Percentiles rank a stretch among this genome's conserved stretches.
These are phyloP conservation scores for Verticillium albo-atrum DNA, from an alignment of 2,329 filamentous ascomycete species.

Conservation along the genomic window DNA sequence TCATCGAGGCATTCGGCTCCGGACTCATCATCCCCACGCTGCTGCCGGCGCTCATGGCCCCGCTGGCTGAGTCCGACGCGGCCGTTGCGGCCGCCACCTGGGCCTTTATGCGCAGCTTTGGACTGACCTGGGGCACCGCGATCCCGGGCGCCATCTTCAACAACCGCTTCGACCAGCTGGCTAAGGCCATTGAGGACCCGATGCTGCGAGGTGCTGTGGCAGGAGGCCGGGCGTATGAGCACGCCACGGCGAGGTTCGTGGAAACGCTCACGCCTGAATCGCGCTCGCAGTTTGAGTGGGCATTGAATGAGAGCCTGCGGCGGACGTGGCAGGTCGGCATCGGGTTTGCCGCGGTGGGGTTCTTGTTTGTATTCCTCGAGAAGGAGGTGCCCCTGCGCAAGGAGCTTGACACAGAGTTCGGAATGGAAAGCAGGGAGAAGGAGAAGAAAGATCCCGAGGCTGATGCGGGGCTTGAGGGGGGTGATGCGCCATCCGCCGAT, in stretches of 20 bases:
- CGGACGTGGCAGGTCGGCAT: conserved; percentile 21
- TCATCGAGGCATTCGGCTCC: conserved; percentile 32
- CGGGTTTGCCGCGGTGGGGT: conserved; percentile 18
- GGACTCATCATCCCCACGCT: conserved; percentile 36
- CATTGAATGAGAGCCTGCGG: conserved; percentile 10
- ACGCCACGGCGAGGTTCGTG: conserved; percentile 17
- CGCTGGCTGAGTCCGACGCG: conserved; percentile 28
- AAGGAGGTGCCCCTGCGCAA: conserved; percentile 17
- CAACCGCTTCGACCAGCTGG: conserved; percentile 12
- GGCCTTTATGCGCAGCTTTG: conserved; percentile 42
- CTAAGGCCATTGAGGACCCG: conserved; percentile 7
- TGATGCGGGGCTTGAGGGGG: no score
- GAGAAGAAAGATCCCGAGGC: background rate
- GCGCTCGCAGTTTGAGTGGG: conserved; percentile 14
- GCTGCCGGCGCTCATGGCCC: conserved; percentile 38
- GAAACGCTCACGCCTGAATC: conserved; percentile 6
- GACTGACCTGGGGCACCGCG: conserved; percentile 40
- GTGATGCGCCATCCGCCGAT: no score
- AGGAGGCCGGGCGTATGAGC: conserved; percentile 19
- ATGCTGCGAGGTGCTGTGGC: conserved; percentile 5
- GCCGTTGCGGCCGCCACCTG: conserved; percentile 34
- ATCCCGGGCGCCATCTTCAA: conserved; percentile 36
- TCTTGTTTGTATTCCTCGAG: conserved; percentile 14
- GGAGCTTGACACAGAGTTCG: conserved; percentile 23
- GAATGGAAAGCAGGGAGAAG: conserved; percentile 13